Evolutionary conservation across 805 yeast species (phyloP), one percentile per base, ranked within the genome.

Genomic region (Lipomyces chichibuensis): DNA sequence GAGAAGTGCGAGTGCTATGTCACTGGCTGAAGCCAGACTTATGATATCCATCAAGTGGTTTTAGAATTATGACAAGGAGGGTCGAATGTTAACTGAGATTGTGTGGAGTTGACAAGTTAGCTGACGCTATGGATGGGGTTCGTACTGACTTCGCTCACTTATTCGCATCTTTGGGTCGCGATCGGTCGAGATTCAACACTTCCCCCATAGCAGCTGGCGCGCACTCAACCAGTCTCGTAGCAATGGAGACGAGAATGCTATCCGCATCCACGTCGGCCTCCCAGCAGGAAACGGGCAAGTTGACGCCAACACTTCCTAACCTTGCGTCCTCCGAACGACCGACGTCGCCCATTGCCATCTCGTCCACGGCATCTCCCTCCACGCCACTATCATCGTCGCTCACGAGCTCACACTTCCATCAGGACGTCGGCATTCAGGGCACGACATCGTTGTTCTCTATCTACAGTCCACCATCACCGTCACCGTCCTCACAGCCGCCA

Each of bases 361-460:
- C 59, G 11, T 20, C 59, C 17, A 9, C 49, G 3, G 13, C 59
- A 23, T 56, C 49, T 4, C 20, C 59, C 7, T 33, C 59, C 13
- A 56, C 59, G 29, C 59, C 59, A 14, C 25, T 56, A 32, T 25
- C 9, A 43, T 17, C 59, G 14, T 55, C 37, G 17, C 43, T 55
- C 13, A 52, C 3, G 55, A 23, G 35, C n/a, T 6, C 49, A 43
- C 49, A 11, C 33, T 52, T 52, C 35, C 55, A 25, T 11, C 43
- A 29, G 37, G 49, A 11, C n/a, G 54, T 9, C n/a, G 9, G 54
- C 32, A 25, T 11, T 9, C 27, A 23, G 17, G 32, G 8, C 17
- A 13, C 58, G 55, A 51, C 58, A 25, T 55, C 58, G 53, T n/a
- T 9, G 25, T 55, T 49, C 53, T 20, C 53, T 49, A 49, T 49